Evolutionary conservation across 2,329 filamentous ascomycete species (phyloP).

Genomic region (Neonectria ditissima): DNA sequence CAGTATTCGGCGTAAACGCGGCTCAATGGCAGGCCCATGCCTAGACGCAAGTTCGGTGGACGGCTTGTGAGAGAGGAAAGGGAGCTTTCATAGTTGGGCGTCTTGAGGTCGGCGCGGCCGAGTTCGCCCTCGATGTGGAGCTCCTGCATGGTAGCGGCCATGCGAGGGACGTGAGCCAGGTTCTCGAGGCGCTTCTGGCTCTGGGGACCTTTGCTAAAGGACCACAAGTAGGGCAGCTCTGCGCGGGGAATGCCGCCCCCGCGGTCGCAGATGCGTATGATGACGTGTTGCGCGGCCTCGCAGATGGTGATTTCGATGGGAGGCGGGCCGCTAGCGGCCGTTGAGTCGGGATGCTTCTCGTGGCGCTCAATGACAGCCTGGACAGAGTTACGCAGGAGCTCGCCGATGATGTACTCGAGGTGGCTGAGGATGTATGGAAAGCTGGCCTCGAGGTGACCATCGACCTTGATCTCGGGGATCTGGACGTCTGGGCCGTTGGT

Average conservation of each 20-base stretch:
- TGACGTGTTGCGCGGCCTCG: conserved; percentile 93
- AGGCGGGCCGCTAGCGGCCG: conserved; percentile 63
- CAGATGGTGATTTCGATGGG: conserved; percentile 96
- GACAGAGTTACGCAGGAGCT: conserved; percentile 93
- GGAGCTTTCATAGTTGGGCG: conserved; percentile 66
- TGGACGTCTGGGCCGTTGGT: conserved; percentile 78
- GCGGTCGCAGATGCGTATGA: conserved; percentile 94
- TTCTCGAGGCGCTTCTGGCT: conserved; percentile 84
- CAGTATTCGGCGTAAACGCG: conserved; percentile 97
- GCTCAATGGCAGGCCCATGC: conserved; percentile 94
- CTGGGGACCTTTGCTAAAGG: conserved; percentile 92
- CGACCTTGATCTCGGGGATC: conserved; percentile 84
- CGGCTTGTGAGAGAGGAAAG: conserved; percentile 83
- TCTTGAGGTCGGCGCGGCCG: conserved; percentile 55
- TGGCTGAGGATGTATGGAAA: conserved; percentile 98
- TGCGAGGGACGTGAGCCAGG: conserved; percentile 85
- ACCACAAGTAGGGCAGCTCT: conserved; percentile 91
- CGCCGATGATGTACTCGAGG: conserved; percentile 96
- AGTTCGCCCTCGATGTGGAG: conserved; percentile 66
- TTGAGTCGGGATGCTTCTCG: conserved; percentile 52
- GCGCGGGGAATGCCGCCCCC: conserved; percentile 91
- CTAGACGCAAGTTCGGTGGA: conserved; percentile 86
- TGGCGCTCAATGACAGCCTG: conserved; percentile 89
- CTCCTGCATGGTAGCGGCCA: conserved; percentile 95
- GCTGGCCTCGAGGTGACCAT: conserved; percentile 87